Evolutionary conservation across 352 stramenopile species (phyloP), one percentile per base, ranked within the genome.

Genomic region (Phytophthora brassicae): DNA sequence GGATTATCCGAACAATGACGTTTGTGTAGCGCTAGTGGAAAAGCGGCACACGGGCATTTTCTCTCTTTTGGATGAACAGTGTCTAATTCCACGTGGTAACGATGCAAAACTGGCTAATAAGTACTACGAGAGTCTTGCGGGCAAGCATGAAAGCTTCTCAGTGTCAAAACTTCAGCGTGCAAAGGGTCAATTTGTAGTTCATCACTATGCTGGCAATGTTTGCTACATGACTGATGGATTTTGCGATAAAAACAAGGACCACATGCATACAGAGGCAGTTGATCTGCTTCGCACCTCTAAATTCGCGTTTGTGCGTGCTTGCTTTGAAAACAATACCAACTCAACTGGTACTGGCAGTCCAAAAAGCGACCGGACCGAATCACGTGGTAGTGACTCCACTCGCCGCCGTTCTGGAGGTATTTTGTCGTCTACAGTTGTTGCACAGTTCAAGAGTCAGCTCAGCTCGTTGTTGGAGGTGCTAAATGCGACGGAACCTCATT

Each of bases 361-460:
- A 44, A 61, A 43, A 11, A 74, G 59, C 28, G 56, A 49, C 31
- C 49, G 60, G 16, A 72, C 43, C 12, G 70, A 66, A 22, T 64
- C 49, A 51, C 70, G 51, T 56, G 53, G 29, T 54, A 88, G 64
- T 20, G 75, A 81, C 60, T 66, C 61, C 12, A 75, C 36, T 23
- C 77, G 83, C 31, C 76, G 81, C 19, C 78, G 80, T 24, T 92
- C 84, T 4, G 68, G 68, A 16, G 81, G 81, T 0, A 91, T 93
- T 33, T 85, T 92, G 83, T 92, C 84, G 11, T 89, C 86, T 6
- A 93, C 84, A 3, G 86, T 94, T 13, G 82, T 91, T 2, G 66
- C 82, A n/a, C 88, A 99, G 68, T 99, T 99, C 77, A 95, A 95
- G 49, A 90, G 68, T 20, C 96, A 99, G 56, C 74, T 99, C 1